phyloP scores from a whole-genome alignment of 805 yeast species.

The Saccharomycopsis sp. region DNA sequence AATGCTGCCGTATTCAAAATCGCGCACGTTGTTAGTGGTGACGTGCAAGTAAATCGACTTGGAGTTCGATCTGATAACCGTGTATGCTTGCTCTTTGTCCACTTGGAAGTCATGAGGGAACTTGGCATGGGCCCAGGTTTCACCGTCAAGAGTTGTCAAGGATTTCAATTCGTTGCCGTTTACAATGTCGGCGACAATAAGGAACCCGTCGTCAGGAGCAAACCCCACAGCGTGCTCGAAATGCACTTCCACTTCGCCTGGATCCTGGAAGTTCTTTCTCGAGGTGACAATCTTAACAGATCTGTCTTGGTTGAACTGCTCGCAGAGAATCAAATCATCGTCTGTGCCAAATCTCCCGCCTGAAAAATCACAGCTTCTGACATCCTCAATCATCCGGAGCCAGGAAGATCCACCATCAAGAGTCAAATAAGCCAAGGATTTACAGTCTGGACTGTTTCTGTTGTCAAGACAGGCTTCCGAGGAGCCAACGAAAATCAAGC shows the following conservation, averaged over 20 bases:
- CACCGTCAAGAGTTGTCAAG: constrained; percentile 71
- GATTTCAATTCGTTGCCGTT: constrained; percentile 44
- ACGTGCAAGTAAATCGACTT: constrained; percentile 76
- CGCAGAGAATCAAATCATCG: constrained; percentile 49
- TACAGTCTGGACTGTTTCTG: constrained; percentile 39
- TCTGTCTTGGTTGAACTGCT: constrained; percentile 29
- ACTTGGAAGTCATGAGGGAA: constrained; percentile 61
- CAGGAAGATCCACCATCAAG: constrained; percentile 61
- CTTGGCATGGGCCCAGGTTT: constrained; percentile 62
- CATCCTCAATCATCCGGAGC: constrained; percentile 42
- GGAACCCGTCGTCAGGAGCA: constrained; percentile 60
- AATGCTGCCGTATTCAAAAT: constrained; percentile 63
- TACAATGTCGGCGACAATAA: constrained; percentile 58
- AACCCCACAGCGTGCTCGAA: constrained; percentile 62
- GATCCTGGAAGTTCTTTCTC: constrained; percentile 6
- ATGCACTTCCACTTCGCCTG: constrained; percentile 29
- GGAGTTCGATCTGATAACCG: constrained; percentile 65
- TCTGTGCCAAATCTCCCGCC: constrained; percentile 36
- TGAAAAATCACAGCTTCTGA: constrained; percentile 58
- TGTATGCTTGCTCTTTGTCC: constrained; percentile 60
- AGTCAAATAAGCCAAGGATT: constrained; percentile 50
- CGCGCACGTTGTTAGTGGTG: constrained; percentile 46
- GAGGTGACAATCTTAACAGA: constrained; percentile 11
- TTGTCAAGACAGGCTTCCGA: constrained; percentile 42
- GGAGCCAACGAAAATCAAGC: constrained; percentile 62